Conservation (phyloP, 2,329 filamentous ascomycete species). For the Diaporthe ampelina region DNA sequence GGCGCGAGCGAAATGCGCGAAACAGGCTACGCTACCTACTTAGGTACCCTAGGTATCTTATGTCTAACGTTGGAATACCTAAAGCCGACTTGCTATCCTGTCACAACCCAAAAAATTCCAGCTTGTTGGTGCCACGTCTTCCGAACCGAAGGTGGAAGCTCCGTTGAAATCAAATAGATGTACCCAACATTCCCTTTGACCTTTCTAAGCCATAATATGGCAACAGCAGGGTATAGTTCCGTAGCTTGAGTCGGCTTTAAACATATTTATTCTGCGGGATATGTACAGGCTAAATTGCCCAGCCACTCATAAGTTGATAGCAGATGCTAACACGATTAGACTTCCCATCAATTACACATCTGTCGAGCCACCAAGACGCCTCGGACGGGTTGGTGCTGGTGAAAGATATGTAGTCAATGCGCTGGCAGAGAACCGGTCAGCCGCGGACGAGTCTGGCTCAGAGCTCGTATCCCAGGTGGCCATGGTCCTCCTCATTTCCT, state of each 20-base stretch:
- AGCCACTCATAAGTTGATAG: neutral
- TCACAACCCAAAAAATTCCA: neutral
- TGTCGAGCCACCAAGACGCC: neutral
- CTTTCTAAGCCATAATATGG: neutral
- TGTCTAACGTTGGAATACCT: neutral
- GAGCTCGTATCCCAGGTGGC: slow-evolving; percentile 17
- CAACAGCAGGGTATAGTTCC: neutral
- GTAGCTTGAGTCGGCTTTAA: no score
- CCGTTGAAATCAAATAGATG: no score
- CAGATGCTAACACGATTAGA: no score
- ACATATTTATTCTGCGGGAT: neutral
- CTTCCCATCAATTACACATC: neutral
- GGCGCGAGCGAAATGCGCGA: neutral
- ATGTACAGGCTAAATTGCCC: neutral
- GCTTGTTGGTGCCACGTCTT: no score
- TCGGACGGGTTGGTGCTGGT: neutral
- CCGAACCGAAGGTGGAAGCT: no score
- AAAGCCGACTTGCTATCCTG: neutral
- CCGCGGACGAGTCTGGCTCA: slow-evolving; percentile 3
- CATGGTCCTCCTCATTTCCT: neutral
- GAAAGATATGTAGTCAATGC: slow-evolving; percentile 10
- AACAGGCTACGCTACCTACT: neutral
- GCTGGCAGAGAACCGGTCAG: neutral
- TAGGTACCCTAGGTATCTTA: neutral
- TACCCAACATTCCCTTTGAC: no score